phyloP scores from a whole-genome alignment of 2,329 filamentous ascomycete genomes.

The Sporothrix protearum region DNA sequence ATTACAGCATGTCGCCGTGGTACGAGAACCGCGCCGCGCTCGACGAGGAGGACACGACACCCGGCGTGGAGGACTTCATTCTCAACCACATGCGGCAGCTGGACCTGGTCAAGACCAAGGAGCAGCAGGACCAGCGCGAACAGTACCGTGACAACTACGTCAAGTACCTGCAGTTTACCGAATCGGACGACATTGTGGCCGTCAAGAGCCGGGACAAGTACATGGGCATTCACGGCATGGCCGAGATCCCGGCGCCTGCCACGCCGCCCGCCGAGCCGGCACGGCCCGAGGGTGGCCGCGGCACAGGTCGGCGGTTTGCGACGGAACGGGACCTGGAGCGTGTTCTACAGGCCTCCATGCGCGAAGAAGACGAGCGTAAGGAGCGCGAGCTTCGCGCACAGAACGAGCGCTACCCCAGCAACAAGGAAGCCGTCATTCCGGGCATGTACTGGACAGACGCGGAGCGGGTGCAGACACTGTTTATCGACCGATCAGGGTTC shows the following conservation, averaged over 20 bases:
- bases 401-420: conserved; percentile 67
- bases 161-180: conserved; percentile 53
- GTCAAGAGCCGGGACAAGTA: conserved; percentile 56
- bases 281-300: conserved; percentile 55
- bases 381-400: conserved; percentile 63
- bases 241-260: conserved; percentile 36
- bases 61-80: conserved; percentile 46
- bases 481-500: conserved; percentile 63
- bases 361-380: conserved; percentile 65
- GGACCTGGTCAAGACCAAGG: conserved; percentile 36
- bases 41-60: conserved; percentile 41
- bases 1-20: conserved; percentile 47
- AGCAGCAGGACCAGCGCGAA: conserved; percentile 41
- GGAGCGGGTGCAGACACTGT: conserved; percentile 56
- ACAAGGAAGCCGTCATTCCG: conserved; percentile 73
- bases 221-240: conserved; percentile 38
- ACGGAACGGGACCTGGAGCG: conserved; percentile 71
- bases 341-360: conserved; percentile 67
- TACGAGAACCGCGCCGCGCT: conserved; percentile 46
- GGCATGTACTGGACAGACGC: conserved; percentile 63
- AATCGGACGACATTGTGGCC: conserved; percentile 53
- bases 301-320: conserved; percentile 56
- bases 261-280: conserved; percentile 47
- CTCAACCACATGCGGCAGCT: conserved; percentile 45
- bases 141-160: conserved; percentile 49